Percentiles rank a stretch among this genome's conserved stretches.
These are phyloP conservation scores for Aspergillus hiratsukae DNA, from an alignment of 2,329 filamentous ascomycete genomes.

Conservation along the genomic window DNA sequence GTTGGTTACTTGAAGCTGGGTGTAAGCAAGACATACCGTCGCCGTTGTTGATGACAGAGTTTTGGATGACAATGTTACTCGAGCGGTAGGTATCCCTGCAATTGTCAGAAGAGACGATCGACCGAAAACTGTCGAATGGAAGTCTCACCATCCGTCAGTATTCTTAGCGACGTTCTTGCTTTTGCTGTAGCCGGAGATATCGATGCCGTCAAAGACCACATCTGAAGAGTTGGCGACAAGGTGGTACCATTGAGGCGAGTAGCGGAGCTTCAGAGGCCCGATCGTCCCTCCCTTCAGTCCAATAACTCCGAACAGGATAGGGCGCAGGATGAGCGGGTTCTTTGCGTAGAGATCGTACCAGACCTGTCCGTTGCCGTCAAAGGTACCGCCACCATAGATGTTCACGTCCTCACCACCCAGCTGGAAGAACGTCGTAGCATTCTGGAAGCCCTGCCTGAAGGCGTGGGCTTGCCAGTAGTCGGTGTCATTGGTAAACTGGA, in stretches of 20 bases:
- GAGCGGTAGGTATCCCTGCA: conserved; percentile 49
- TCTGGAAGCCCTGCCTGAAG: conserved; percentile 63
- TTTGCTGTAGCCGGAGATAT: conserved; percentile 53
- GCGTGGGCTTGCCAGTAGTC: conserved; percentile 64
- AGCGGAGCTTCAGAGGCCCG: conserved; percentile 56
- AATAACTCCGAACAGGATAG: conserved; percentile 55
- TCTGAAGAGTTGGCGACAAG: conserved; percentile 63
- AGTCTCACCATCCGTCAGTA: conserved; percentile 52
- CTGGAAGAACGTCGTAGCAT: conserved; percentile 63
- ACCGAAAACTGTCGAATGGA: not conserved
- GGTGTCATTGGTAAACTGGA: conserved; percentile 63
- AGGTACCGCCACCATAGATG: conserved; percentile 60
- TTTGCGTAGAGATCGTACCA: conserved; percentile 62
- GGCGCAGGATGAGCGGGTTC: conserved; percentile 55
- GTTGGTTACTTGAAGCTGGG: not conserved
- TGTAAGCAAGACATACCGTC: conserved; percentile 44
- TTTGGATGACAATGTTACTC: conserved; percentile 60
- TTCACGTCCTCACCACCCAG: conserved; percentile 63
- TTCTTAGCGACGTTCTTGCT: conserved; percentile 58
- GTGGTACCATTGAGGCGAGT: conserved; percentile 61
- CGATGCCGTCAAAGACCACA: conserved; percentile 60
- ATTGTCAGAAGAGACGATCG: not conserved
- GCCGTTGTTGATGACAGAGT: conserved; percentile 60
- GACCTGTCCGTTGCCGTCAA: conserved; percentile 61
- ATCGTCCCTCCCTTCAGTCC: conserved; percentile 56